Evolutionary conservation across 192 early-diverging fungal genomes (phyloP).

Genomic region (Gonapodya sp.): DNA sequence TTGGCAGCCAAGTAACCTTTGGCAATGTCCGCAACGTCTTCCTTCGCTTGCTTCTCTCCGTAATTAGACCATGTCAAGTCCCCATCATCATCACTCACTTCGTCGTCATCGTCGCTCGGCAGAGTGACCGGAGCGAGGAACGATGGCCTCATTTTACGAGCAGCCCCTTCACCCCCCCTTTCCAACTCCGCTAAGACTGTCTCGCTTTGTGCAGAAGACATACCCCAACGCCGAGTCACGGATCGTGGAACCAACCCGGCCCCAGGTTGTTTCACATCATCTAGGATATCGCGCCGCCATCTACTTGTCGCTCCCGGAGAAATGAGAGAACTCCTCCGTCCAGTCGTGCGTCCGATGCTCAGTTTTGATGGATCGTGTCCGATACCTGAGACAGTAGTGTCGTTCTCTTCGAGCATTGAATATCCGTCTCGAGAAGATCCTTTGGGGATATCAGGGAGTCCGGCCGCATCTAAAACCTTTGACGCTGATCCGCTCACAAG

Average conservation of each 20-base stretch:
- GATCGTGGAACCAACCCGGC: neutral
- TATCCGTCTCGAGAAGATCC: neutral
- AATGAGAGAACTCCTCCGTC: too few species aligned
- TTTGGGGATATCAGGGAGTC: neutral
- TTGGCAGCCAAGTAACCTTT: neutral
- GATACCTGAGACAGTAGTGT: neutral
- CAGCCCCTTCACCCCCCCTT: neutral
- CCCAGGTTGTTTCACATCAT: neutral
- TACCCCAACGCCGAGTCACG: neutral
- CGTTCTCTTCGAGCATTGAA: neutral
- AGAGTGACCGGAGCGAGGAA: neutral
- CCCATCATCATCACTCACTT: neutral
- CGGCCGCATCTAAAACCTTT: too few species aligned
- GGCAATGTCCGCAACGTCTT: neutral
- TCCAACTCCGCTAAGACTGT: neutral
- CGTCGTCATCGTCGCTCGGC: neutral
- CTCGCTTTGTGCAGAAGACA: neutral
- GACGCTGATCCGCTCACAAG: too few species aligned
- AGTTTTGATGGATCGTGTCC: too few species aligned
- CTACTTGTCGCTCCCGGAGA: neutral
- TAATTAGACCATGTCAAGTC: neutral
- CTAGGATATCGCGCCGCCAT: neutral
- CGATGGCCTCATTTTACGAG: neutral
- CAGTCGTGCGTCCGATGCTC: too few species aligned
- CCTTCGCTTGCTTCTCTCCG: neutral